Base-by-base conservation (phyloP, 306 rosid genomes). In the Vigna unguiculata region DNA sequence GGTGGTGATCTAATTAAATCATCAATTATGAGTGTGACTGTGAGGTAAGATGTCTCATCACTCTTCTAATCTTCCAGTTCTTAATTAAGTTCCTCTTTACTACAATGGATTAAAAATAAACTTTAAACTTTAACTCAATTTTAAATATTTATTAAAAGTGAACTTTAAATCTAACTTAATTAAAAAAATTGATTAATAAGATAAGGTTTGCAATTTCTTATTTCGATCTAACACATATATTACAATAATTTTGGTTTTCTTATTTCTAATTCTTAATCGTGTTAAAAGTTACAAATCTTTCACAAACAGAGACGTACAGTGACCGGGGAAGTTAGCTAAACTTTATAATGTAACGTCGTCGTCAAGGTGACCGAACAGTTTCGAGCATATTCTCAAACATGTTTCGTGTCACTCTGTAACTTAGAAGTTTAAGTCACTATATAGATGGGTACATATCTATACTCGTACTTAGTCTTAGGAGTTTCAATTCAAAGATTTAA, bases 11-110 rank as follows among this genome's bases (percentile, higher is more conserved):
- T 5, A 72, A 3, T 48, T 30, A 59, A 53, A 71, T 75, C 54
- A 61, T 60, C 75, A 60, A 41, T 61, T 30, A 54, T 70, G 70
- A 40, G 6, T 6, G 74, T 32, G 45, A 48, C 20, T n/a, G 70
- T 62, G n/a, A 43, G 85, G 74, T 82, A 76, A 71, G 48, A 25
- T 76, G 82, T 82, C 82, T 32, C 22, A 46, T 82, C 75, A 82
- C 69, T 14, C 25, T 65, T 9, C 47, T 61, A 69, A 60, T 61
- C 68, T 69, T 52, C 78, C 30, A 4, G 6, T 69, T 54, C 25
- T 69, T n/a, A 3, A 13, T 28, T 16, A 60, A 30, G 13, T 43
- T 75, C 14, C n/a, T n/a, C n/a, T n/a, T n/a, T n/a, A n/a, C n/a
- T n/a, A n/a, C n/a, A n/a, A n/a, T n/a, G n/a, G n/a, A n/a, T n/a